phyloP scores from a whole-genome alignment of 2,329 filamentous ascomycete genomes.

The Phyllosticta citribraziliensis region DNA sequence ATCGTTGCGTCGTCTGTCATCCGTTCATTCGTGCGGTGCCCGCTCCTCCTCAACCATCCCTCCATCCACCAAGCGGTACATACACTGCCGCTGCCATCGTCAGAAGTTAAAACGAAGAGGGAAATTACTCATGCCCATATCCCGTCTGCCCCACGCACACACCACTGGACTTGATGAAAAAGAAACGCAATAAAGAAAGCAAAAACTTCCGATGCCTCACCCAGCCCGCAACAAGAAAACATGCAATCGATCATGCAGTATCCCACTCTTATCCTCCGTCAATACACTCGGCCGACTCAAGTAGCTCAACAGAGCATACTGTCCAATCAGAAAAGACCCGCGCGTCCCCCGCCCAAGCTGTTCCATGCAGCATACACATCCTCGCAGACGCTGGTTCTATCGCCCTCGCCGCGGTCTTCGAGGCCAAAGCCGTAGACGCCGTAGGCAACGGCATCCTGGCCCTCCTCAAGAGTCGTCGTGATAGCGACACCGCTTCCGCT shows the following conservation, averaged over 20 bases:
- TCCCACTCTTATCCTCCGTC: no score
- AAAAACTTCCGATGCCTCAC: no score
- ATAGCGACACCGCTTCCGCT: conserved; percentile 5
- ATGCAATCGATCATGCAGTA: neutral
- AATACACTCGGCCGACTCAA: no score
- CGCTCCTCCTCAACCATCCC: neutral
- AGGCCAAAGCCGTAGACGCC: neutral
- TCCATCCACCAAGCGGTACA: neutral
- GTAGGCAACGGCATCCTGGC: neutral
- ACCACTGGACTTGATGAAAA: neutral
- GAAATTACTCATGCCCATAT: no score
- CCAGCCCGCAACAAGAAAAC: neutral
- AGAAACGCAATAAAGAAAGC: neutral
- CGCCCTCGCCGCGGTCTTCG: neutral
- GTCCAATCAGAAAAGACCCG: neutral
- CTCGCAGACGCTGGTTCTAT: conserved; percentile 29
- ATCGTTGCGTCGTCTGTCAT: neutral
- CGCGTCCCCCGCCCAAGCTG: conserved; percentile 29
- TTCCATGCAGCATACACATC: conserved; percentile 40
- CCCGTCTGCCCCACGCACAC: neutral
- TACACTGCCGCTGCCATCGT: neutral
- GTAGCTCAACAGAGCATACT: no score
- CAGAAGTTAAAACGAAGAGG: no score
- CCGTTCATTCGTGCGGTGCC: neutral
- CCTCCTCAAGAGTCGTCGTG: neutral